Base-by-base conservation (phyloP, 257 asterid genomes). In the Salvia rosmarinus region DNA sequence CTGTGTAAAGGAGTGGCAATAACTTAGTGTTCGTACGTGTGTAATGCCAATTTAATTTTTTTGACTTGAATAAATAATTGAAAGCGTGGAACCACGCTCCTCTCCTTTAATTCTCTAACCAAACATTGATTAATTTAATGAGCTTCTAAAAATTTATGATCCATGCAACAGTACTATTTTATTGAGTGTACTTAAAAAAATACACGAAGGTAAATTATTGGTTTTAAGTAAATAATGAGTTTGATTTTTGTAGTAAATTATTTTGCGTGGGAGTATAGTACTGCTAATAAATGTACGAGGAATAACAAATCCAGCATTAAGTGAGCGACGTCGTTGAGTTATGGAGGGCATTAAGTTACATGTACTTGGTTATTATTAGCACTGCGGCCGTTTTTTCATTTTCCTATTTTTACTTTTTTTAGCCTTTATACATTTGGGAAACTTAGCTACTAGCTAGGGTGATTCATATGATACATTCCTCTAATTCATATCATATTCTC, bases 261-360 rank as follows among this genome's bases (percentile, higher is more conserved):
- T 19, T 34, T 10, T 54, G 47, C 42, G 9, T 46, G 42, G 32
- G 9, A 12, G 49, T 20, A 54, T 68, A 3, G 37, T 39, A 39
- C 3, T 47, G 54, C n/a, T 8, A 55, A 66, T 74, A 42, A 65
- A 54, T 43, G 62, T 55, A 65, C 73, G 68, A 66, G 78, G 68
- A 56, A 28, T 44, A 72, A 20, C 54, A 19, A 20, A 17, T 34
- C 32, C 58, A 3, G 60, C 54, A 35, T 1, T 23, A 43, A 72
- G 52, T 35, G 35, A n/a, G 32, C 50, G 44, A 9, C 44, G 56
- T 35, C 0, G 35, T 21, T 50, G 58, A 63, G 39, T n/a, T 12
- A 50, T 50, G 46, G 2, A 51, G 20, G 28, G 47, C 43, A 63
- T 49, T 63, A 1, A 37, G 21, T 23, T 14, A n/a, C 4, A 32